These are phyloP conservation scores for Fusarium sp. DNA, from an alignment of 2,329 filamentous ascomycete genomes.

Conservation along the genomic window DNA sequence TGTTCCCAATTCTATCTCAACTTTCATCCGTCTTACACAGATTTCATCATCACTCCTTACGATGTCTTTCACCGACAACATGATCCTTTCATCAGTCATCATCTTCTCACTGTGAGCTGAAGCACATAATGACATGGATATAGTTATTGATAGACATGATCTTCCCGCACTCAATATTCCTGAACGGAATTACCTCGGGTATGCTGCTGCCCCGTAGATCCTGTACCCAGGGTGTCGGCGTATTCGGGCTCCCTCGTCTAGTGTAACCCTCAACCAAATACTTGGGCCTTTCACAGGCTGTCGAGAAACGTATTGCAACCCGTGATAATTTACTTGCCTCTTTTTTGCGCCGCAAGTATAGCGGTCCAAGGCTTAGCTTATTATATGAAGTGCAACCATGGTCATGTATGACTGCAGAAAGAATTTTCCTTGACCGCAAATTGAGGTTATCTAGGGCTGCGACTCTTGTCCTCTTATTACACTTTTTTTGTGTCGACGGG, in stretches of 20 bases:
- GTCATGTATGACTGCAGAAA: not conserved
- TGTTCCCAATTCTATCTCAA: constrained; percentile 1
- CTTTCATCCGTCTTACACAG: constrained; percentile 23
- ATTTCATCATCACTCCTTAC: constrained; percentile 10
- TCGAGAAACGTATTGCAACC: constrained; percentile 16
- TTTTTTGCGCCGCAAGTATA: constrained; percentile 19
- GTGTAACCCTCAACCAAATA: constrained; percentile 25
- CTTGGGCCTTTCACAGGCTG: constrained; percentile 26
- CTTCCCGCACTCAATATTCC: constrained; percentile 6
- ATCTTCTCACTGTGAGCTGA: not conserved
- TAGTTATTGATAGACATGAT: constrained; percentile 24
- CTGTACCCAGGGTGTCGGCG: constrained; percentile 1
- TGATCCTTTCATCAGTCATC: not conserved
- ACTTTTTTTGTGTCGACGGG: not conserved
- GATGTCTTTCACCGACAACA: not conserved
- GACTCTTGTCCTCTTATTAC: not conserved
- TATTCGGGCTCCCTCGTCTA: constrained; percentile 20
- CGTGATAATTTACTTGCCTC: not conserved
- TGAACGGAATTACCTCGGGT: constrained; percentile 20
- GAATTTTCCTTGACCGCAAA: constrained; percentile 3
- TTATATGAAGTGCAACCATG: not conserved
- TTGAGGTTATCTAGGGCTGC: constrained; percentile 8
- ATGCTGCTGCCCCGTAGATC: constrained; percentile 22
- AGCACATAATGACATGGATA: constrained; percentile 1
- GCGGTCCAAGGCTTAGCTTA: not conserved